Conservation (phyloP, 2,329 filamentous ascomycete genomes). For the Dothideomycetidae sp. region DNA sequence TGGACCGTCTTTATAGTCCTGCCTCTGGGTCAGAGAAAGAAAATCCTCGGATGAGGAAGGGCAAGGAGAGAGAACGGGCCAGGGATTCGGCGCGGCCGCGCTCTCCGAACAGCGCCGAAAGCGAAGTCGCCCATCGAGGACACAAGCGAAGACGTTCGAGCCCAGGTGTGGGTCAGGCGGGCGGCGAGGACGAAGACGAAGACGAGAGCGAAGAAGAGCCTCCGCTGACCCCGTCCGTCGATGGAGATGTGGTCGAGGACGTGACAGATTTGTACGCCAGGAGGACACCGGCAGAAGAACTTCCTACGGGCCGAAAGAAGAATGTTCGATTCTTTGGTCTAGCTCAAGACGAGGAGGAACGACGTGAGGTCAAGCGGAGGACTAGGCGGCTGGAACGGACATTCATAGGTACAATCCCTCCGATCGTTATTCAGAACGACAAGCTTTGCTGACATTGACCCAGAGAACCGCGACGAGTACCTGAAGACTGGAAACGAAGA, state of each 20-base stretch:
- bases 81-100: conserved; percentile 22
- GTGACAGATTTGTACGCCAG: conserved; percentile 11
- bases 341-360: conserved; percentile 62
- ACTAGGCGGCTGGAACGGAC: conserved; percentile 53
- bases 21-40: conserved; percentile 34
- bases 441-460: not conserved
- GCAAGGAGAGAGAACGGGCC: conserved; percentile 34
- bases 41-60: conserved; percentile 16
- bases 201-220: conserved; percentile 21
- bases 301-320: conserved; percentile 3
- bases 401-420: conserved; percentile 39
- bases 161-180: conserved; percentile 7
- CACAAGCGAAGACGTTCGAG: conserved; percentile 18
- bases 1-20: conserved; percentile 2
- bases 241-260: conserved; percentile 20
- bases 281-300: not conserved
- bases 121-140: conserved; percentile 13
- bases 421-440: no score
- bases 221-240: conserved; percentile 16
- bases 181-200: conserved; percentile 15
- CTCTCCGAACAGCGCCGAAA: conserved; percentile 26
- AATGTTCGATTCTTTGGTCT: conserved; percentile 53
- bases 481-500: conserved; percentile 50
- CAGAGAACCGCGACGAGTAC: conserved; percentile 59
- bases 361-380: conserved; percentile 53